Evolutionary conservation across 176 grass and related monocot genomes (phyloP), one percentile per base, ranked within the genome.

Genomic region (Areca catechu): DNA sequence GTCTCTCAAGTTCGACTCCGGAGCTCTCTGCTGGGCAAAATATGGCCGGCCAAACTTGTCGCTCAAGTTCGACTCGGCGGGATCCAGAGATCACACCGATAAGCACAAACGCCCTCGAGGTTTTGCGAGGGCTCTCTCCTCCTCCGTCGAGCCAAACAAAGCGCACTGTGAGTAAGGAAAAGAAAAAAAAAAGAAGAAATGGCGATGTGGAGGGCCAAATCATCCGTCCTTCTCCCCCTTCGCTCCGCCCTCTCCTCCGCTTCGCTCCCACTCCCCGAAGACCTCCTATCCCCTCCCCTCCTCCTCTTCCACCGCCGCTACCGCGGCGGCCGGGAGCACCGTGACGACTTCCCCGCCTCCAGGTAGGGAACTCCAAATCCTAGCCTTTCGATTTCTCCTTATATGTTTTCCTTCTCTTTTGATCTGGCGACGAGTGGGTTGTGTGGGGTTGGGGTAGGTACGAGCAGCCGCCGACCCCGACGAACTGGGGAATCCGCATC

Each of bases 401-500:
- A 51, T 21, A 18, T 12, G 37, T 49, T 17, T n/a, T 4, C 19
- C 10, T 24, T 20, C 22, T 60, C 34, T 20, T 56, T 22, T 5
- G 55, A 16, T 58, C 23, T 25, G 22, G 24, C 17, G 21, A 27
- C 34, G 7, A 43, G 34, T 43, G 34, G 34, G 34, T 43, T 12
- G 7, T 43, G 2, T 12, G 34, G 34, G 34, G 10, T 43, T 43
- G 34, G 34, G 21, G 21, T 10, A 88, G 93, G 75, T 79, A 37
- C 61, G 83, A 91, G 19, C 72, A 63, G 48, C n/a, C 4, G 48
- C n/a, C 4, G 48, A 68, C 59, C 61, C 93, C 81, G 55, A 65
- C 86, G 52, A 98, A 98, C 58, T 98, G 87, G 84, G 93, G 93
- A 54, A 58, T 92, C 29, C 89, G 93, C 79, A 98, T 98, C 23